Evolutionary conservation across 1,284 basidiomycete genomes (phyloP).

Genomic region (Xerocomus minutiporus): DNA sequence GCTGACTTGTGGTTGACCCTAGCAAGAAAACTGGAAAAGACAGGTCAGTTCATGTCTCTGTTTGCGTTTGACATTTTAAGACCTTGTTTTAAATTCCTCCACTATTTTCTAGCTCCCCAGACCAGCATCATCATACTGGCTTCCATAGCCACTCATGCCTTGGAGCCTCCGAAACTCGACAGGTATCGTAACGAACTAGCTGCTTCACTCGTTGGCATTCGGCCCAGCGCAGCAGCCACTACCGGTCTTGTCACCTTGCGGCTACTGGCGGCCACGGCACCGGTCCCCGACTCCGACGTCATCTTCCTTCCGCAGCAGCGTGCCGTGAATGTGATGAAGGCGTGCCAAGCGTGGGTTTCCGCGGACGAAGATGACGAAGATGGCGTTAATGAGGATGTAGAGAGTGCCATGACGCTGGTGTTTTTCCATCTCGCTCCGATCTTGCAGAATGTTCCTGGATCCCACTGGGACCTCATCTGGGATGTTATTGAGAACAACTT

Average conservation of each 20-base stretch:
- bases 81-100: conserved; percentile 1
- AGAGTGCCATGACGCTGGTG: conserved; percentile 71
- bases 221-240: conserved; percentile 56
- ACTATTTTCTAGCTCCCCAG: conserved; percentile 51
- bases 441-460: conserved; percentile 81
- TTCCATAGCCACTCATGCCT: conserved; percentile 57
- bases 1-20: conserved; percentile 74
- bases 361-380: conserved; percentile 60
- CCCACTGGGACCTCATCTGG: conserved; percentile 91
- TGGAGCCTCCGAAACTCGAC: conserved; percentile 71
- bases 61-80: not conserved
- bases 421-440: conserved; percentile 82
- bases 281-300: conserved; percentile 72
- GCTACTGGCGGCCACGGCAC: conserved; percentile 73
- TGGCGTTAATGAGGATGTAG: conserved; percentile 57
- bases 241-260: conserved; percentile 70
- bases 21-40: conserved; percentile 57
- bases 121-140: conserved; percentile 62
- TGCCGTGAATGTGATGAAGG: conserved; percentile 86
- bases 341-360: conserved; percentile 79
- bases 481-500: conserved; percentile 87
- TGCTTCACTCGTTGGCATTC: conserved; percentile 69
- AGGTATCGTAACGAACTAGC: conserved; percentile 89
- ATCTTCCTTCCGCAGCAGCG: conserved; percentile 86
- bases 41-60: conserved; percentile 39